Conservation (phyloP, 2,329 filamentous ascomycete species). For the Chalara sp. region DNA sequence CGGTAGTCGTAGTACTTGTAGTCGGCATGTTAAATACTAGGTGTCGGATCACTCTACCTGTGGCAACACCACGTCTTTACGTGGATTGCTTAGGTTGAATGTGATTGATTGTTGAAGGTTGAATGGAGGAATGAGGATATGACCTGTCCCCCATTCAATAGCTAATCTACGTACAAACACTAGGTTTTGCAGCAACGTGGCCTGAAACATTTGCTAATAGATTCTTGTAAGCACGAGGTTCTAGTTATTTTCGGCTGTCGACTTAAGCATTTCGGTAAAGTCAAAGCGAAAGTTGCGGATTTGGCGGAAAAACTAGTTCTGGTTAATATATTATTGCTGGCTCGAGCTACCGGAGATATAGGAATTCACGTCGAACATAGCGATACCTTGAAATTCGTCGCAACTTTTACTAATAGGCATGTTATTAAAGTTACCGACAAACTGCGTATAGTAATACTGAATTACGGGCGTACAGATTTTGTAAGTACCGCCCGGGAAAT, state of each 20-base stretch:
- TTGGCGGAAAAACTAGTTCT: conserved; percentile 68
- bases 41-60: too few species aligned
- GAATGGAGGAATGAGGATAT: too few species aligned
- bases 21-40: too few species aligned
- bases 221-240: conserved; percentile 59
- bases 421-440: conserved; percentile 72
- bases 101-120: conserved; percentile 71
- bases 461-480: conserved; percentile 73
- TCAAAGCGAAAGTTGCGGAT: conserved; percentile 79
- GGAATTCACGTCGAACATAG: conserved; percentile 81
- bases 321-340: conserved; percentile 69
- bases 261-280: conserved; percentile 53
- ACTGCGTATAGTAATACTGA: conserved; percentile 88
- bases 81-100: conserved; percentile 65
- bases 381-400: conserved; percentile 72
- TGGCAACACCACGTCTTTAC: too few species aligned
- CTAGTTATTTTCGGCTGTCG: not conserved
- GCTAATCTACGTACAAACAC: too few species aligned
- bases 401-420: conserved; percentile 71
- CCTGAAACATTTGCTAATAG: conserved; percentile 82
- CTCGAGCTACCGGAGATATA: conserved; percentile 54
- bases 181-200: conserved; percentile 74
- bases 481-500: conserved; percentile 81
- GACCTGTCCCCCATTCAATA: too few species aligned
- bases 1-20: conserved; percentile 14